Evolutionary conservation across 2,329 filamentous ascomycete genomes (phyloP).

Genomic region (Diaporthe citri): DNA sequence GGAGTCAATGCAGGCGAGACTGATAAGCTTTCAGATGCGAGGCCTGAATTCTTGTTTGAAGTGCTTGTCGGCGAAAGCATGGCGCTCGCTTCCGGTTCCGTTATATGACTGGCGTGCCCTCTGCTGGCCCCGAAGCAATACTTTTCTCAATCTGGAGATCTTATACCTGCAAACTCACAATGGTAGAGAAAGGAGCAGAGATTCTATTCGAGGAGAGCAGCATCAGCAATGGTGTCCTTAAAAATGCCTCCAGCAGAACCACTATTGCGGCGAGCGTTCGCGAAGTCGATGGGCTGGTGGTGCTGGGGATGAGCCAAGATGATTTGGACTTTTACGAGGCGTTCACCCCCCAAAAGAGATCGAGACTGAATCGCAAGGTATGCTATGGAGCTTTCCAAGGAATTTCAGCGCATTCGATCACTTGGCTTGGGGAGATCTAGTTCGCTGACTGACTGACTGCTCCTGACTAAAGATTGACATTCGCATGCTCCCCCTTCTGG

Average conservation of each 20-base stretch:
- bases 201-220: neutral
- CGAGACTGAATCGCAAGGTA: conserved; percentile 18
- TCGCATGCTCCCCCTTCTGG: conserved; percentile 58
- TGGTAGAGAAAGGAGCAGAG: neutral
- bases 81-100: neutral
- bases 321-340: conserved; percentile 24
- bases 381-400: neutral
- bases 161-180: neutral
- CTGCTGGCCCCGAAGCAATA: neutral
- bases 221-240: neutral
- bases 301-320: conserved; percentile 22
- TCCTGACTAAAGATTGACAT: conserved; percentile 46
- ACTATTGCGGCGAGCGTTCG: conserved; percentile 8
- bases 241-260: neutral
- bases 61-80: neutral
- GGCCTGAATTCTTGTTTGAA: conserved; percentile 2
- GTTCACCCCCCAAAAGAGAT: conserved; percentile 12
- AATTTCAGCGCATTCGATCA: too few relatives aligned
- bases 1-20: neutral
- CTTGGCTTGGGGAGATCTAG: neutral
- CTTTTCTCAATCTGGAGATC: neutral
- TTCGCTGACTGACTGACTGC: conserved; percentile 44
- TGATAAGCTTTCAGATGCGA: neutral
- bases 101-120: neutral
- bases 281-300: conserved; percentile 27